Evolutionary conservation across 352 stramenopile genomes (phyloP).

Genomic region (Globisporangium splendens): DNA sequence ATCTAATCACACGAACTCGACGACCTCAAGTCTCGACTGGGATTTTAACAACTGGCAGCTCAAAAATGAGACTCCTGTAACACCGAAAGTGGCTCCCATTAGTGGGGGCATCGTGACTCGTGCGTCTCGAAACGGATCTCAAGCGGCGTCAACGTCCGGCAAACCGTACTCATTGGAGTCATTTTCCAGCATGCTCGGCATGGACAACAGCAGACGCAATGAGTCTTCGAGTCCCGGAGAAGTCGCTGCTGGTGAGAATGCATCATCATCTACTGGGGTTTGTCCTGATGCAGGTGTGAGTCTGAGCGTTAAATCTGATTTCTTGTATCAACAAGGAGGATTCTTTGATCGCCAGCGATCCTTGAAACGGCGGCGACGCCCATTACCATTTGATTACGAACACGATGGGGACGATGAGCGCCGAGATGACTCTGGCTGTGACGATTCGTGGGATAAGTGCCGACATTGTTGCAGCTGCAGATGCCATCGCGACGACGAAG

Average conservation of each 20-base stretch:
- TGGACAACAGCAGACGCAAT: conserved; percentile 18
- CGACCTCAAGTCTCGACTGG: conserved; percentile 65
- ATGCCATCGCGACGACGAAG: conserved; percentile 20
- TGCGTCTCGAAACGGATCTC: conserved; percentile 4
- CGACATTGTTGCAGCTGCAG: conserved; percentile 38
- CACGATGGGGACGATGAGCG: conserved; percentile 16
- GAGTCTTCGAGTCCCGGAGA: conserved; percentile 10
- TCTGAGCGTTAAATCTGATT: conserved; percentile 47
- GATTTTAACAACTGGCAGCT: conserved; percentile 66
- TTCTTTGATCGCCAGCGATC: conserved; percentile 77
- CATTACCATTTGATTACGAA: conserved; percentile 56
- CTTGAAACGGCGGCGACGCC: conserved; percentile 49
- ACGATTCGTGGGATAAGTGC: conserved; percentile 16
- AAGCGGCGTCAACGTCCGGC: conserved; percentile 19
- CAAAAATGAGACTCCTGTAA: conserved; percentile 9
- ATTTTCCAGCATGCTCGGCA: conserved; percentile 51
- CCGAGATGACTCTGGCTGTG: conserved; percentile 6
- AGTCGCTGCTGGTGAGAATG: conserved; percentile 10
- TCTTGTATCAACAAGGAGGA: conserved; percentile 72
- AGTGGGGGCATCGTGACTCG: conserved; percentile 1
- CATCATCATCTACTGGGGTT: conserved; percentile 19
- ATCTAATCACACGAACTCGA: conserved; percentile 46
- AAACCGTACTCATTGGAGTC: conserved; percentile 57
- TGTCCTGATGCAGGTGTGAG: conserved; percentile 15
- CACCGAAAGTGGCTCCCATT: neutral